A percentile compares a stretch with the other conserved stretches of the same genome.
phyloP scores from a whole-genome alignment of 2,329 filamentous ascomycete species.

The Xylaria multiplex region DNA sequence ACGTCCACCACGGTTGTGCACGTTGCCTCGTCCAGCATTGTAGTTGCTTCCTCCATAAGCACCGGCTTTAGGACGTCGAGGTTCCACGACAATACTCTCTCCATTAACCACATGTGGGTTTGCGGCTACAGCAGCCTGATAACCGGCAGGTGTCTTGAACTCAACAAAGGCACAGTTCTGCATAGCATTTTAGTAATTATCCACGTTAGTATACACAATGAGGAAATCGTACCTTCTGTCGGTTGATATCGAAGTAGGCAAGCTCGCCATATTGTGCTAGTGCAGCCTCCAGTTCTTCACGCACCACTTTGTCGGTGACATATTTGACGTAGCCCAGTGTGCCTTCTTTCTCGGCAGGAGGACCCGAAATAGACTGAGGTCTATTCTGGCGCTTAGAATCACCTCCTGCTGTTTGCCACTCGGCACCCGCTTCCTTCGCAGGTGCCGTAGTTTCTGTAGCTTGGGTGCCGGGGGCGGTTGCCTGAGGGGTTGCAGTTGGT shows the following conservation, averaged over 20 bases:
- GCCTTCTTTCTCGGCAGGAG: conserved; percentile 75
- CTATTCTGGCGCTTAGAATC: conserved; percentile 88
- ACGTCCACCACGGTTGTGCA: conserved; percentile 69
- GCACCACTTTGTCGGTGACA: conserved; percentile 87
- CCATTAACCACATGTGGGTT: conserved; percentile 88
- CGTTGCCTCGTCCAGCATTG: conserved; percentile 68
- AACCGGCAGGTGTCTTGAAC: conserved; percentile 82
- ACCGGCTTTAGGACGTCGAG: conserved; percentile 80
- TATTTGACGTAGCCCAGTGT: conserved; percentile 94
- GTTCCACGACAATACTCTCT: conserved; percentile 86
- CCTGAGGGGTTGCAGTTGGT: conserved; percentile 53
- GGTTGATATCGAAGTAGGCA: conserved; percentile 80
- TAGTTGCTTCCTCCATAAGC: conserved; percentile 77
- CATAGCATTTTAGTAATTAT: conserved; percentile 54
- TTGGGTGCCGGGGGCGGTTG: conserved; percentile 57
- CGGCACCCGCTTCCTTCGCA: conserved; percentile 67
- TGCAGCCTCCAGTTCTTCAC: conserved; percentile 74
- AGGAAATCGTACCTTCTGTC: conserved; percentile 74
- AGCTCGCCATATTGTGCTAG: conserved; percentile 78
- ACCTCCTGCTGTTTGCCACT: conserved; percentile 89
- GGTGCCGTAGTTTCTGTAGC: conserved; percentile 46
- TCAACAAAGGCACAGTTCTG: conserved; percentile 96
- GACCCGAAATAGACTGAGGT: conserved; percentile 70
- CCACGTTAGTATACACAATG: conserved; percentile 1
- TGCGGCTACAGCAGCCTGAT: conserved; percentile 81